A percentile compares a stretch with the other conserved stretches of the same genome.
Evolutionary conservation across 257 asterid species (phyloP).

Genomic region (Gentiana straminea): DNA sequence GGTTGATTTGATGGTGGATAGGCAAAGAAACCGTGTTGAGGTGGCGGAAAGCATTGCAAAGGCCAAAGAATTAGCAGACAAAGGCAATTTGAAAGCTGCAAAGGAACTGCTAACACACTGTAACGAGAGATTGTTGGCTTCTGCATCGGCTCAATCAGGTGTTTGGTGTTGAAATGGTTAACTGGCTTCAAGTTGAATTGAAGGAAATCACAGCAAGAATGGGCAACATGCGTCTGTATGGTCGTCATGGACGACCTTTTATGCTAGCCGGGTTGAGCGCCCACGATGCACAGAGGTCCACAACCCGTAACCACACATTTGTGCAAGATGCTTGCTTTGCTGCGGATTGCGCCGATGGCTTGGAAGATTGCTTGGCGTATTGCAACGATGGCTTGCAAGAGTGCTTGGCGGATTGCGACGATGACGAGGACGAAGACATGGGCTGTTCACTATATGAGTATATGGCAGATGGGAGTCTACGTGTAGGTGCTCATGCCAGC

Average conservation of each 20-base stretch:
- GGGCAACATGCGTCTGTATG: constrained; percentile 12
- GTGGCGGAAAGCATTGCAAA: constrained; percentile 27
- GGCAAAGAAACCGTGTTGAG: constrained; percentile 28
- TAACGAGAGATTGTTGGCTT: constrained; percentile 9
- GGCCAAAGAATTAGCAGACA: constrained; percentile 31
- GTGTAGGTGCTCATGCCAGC: no score
- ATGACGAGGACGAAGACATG: no score
- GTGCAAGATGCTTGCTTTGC: no score
- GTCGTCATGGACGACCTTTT: constrained; percentile 27
- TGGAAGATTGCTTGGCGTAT: no score
- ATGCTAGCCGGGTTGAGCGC: constrained; percentile 7
- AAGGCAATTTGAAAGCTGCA: constrained; percentile 29
- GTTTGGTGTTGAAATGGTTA: constrained; percentile 27
- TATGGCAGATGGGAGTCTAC: no score
- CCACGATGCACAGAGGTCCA: no score
- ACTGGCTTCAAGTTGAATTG: constrained; percentile 27
- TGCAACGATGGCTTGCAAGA: no score
- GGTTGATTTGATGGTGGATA: constrained; percentile 29
- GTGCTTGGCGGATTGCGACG: no score
- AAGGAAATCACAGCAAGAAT: constrained; percentile 17
- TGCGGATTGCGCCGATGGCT: no score
- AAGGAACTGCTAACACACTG: constrained; percentile 9
- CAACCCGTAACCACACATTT: no score
- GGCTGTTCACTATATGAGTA: no score
- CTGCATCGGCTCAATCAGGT: constrained; percentile 24